phyloP scores from a whole-genome alignment of 2,329 filamentous ascomycete species.

The Trichothecium sympodiale region DNA sequence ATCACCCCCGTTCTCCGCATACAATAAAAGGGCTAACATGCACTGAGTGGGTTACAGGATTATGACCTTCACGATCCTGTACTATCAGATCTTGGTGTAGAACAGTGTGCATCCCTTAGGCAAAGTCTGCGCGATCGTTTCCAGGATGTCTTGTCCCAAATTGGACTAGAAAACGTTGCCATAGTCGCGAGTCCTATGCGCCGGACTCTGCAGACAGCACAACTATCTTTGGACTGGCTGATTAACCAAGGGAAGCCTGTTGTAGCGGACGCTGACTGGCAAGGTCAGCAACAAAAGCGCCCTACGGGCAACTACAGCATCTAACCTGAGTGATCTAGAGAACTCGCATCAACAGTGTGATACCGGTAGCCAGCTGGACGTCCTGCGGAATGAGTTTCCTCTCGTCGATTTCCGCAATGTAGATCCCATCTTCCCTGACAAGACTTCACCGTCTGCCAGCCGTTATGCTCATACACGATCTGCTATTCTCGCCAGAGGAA shows the following conservation, averaged over 20 bases:
- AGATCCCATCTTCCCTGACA: slow-evolving; percentile 52
- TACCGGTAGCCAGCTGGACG: slow-evolving; percentile 37
- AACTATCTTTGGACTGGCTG: slow-evolving; percentile 46
- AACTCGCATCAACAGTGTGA: slow-evolving; percentile 49
- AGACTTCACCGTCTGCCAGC: slow-evolving; percentile 33
- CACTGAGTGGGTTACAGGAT: slow-evolving; percentile 27
- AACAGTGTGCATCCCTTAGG: slow-evolving; percentile 35
- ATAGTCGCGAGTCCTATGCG: slow-evolving; percentile 56
- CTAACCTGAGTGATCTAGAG: slow-evolving; percentile 22
- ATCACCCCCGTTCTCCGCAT: neutral
- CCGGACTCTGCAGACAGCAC: slow-evolving; percentile 53
- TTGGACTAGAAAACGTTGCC: slow-evolving; percentile 19
- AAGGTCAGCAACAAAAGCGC: slow-evolving; percentile 30
- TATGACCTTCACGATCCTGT: slow-evolving; percentile 37
- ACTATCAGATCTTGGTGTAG: slow-evolving; percentile 35
- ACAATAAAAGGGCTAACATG: slow-evolving; percentile 6
- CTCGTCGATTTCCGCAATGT: slow-evolving; percentile 43
- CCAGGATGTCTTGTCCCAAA: slow-evolving; percentile 12
- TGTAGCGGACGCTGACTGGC: slow-evolving; percentile 51
- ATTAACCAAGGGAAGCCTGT: slow-evolving; percentile 42
- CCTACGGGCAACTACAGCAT: neutral
- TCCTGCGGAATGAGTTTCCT: slow-evolving; percentile 37
- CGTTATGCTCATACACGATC: slow-evolving; percentile 41
- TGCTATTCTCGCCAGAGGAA: slow-evolving; percentile 44
- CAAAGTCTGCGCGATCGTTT: slow-evolving; percentile 29